Percentiles rank a stretch among this genome's conserved stretches.
phyloP scores from a whole-genome alignment of 768 basidiomycete genomes.

The Tylopilus balloui region DNA sequence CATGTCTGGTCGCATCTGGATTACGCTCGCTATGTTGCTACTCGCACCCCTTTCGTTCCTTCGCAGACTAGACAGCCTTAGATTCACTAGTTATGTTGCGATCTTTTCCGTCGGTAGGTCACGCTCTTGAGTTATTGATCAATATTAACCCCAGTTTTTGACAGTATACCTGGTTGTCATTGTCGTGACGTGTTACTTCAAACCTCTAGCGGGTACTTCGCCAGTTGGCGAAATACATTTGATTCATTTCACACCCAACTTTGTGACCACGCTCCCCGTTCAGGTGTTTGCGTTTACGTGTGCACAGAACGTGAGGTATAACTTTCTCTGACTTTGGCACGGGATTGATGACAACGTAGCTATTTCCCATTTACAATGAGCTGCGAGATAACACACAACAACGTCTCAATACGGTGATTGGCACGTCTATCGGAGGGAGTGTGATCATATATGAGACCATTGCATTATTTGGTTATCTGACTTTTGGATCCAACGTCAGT shows the following conservation, averaged over 20 bases:
- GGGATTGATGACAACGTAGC: conserved; percentile 38
- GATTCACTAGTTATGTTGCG: conserved; percentile 89
- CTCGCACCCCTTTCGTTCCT: conserved; percentile 82
- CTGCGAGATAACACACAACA: conserved; percentile 72
- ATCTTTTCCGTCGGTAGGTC: conserved; percentile 82
- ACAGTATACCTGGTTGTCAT: conserved; percentile 74
- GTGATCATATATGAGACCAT: conserved; percentile 85
- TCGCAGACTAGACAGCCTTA: conserved; percentile 75
- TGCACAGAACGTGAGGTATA: conserved; percentile 73
- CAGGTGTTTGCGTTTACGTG: conserved; percentile 94
- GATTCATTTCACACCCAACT: conserved; percentile 71
- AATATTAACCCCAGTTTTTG: neutral
- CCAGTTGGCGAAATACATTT: conserved; percentile 63
- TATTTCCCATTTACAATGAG: conserved; percentile 95
- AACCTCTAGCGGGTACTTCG: conserved; percentile 61
- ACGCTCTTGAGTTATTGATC: neutral
- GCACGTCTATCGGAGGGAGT: conserved; percentile 80
- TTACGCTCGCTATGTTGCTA: conserved; percentile 68
- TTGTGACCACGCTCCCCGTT: conserved; percentile 85
- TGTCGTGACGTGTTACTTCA: conserved; percentile 76
- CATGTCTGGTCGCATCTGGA: conserved; percentile 77
- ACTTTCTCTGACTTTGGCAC: conserved; percentile 1
- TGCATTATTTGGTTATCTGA: conserved; percentile 84
- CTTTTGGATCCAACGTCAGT: conserved; percentile 80
- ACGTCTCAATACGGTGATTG: conserved; percentile 85